Evolutionary conservation across 2,329 filamentous ascomycete genomes (phyloP).

Genomic region (Fusarium nanum): DNA sequence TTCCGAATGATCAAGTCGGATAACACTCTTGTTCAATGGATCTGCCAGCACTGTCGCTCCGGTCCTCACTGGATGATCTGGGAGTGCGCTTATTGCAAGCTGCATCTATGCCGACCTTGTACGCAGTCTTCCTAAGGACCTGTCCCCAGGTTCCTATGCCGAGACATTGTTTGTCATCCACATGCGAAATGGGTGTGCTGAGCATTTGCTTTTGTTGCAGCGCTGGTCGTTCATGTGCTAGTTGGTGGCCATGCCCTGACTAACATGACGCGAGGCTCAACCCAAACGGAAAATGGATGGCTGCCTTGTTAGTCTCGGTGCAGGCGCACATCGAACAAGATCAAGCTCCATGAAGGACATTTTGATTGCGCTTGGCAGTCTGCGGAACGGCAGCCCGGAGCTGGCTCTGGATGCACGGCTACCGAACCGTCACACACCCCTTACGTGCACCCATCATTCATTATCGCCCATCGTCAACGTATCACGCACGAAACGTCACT

Average conservation of each 20-base stretch:
- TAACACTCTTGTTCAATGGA: constrained; percentile 73
- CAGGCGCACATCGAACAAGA: constrained; percentile 29
- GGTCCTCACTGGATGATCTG: constrained; percentile 76
- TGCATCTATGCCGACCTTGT: constrained; percentile 72
- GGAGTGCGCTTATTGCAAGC: constrained; percentile 75
- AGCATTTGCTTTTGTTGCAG: constrained; percentile 6
- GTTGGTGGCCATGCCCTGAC: constrained; percentile 38
- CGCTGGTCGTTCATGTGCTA: constrained; percentile 30
- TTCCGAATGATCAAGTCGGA: constrained; percentile 76
- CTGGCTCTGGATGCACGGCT: constrained; percentile 43
- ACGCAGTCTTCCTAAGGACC: constrained; percentile 53
- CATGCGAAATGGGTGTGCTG: constrained; percentile 30
- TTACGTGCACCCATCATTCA: constrained; percentile 34
- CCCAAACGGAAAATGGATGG: constrained; percentile 25
- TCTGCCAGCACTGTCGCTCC: constrained; percentile 71
- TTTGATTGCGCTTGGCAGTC: constrained; percentile 38
- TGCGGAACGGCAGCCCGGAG: constrained; percentile 40
- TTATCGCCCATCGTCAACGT: not conserved
- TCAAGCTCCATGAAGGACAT: constrained; percentile 31
- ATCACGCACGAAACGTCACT: constrained; percentile 30
- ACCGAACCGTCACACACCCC: constrained; percentile 34
- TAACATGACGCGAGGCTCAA: constrained; percentile 37
- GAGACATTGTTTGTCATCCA: constrained; percentile 34
- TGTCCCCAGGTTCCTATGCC: constrained; percentile 18
- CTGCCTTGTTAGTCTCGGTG: constrained; percentile 34